Conservation (phyloP, 2,329 filamentous ascomycete genomes). For the Exserohilum turcica region DNA sequence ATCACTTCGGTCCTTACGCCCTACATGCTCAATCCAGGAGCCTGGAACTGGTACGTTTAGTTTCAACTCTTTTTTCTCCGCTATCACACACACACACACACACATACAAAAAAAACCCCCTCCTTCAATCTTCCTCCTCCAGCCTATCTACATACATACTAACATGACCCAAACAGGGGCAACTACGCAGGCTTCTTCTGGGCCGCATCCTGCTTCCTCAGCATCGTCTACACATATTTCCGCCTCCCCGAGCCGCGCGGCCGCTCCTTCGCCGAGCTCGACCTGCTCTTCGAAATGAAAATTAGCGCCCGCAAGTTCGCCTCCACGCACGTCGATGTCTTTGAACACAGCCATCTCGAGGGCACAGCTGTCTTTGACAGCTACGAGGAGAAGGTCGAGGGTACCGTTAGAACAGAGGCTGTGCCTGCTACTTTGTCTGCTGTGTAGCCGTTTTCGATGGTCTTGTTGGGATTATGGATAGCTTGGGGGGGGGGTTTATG, state of each 20-base stretch:
- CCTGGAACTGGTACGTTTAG: constrained; percentile 71
- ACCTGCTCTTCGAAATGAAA: constrained; percentile 78
- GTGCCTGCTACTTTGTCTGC: no score
- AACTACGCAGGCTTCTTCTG: constrained; percentile 91
- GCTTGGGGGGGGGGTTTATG: not conserved
- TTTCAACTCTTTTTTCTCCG: no score
- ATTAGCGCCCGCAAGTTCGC: constrained; percentile 76
- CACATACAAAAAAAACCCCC: no score
- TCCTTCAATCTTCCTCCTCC: not conserved
- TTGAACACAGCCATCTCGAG: constrained; percentile 42
- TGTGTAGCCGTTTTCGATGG: no score
- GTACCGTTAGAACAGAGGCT: constrained; percentile 28
- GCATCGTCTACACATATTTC: constrained; percentile 82
- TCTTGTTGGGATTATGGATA: not conserved
- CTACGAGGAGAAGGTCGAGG: constrained; percentile 45
- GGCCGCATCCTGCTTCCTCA: constrained; percentile 79
- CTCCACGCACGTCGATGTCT: constrained; percentile 61
- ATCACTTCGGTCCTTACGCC: constrained; percentile 81
- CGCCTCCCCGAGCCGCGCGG: constrained; percentile 79
- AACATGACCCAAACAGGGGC: constrained; percentile 55
- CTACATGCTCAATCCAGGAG: constrained; percentile 88
- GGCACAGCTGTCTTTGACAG: constrained; percentile 38
- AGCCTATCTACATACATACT: not conserved
- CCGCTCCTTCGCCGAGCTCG: constrained; percentile 83
- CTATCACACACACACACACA: no score